Evolutionary conservation across 2,329 filamentous ascomycete species (phyloP).

Genomic region (Alternaria postmessia): DNA sequence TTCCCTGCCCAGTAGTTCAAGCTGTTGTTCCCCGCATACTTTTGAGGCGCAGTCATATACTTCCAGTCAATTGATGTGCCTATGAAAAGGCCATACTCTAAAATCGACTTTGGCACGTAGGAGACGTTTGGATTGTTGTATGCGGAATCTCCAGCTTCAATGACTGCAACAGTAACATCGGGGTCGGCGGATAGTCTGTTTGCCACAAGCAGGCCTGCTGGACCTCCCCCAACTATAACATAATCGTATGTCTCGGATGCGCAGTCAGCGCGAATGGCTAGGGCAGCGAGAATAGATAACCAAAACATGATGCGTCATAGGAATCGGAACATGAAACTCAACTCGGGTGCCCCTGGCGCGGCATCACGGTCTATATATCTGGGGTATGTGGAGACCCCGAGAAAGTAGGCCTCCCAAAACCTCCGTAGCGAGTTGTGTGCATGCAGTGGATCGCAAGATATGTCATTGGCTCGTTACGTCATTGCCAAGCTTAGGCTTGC

Average conservation of each 20-base stretch:
- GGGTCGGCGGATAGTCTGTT: slow-evolving; percentile 38
- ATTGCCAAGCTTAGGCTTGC: neutral
- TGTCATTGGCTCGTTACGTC: slow-evolving; percentile 3
- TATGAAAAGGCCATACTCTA: slow-evolving; percentile 34
- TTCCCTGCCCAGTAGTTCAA: slow-evolving; percentile 52
- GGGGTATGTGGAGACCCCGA: neutral
- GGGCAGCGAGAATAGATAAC: neutral
- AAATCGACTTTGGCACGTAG: slow-evolving; percentile 23
- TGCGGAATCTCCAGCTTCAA: slow-evolving; percentile 46
- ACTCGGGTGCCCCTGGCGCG: neutral
- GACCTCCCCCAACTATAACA: slow-evolving; percentile 46
- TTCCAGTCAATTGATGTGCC: slow-evolving; percentile 52
- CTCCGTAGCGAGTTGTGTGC: neutral
- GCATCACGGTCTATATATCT: neutral
- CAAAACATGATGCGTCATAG: slow-evolving; percentile 7
- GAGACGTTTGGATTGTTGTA: slow-evolving; percentile 45
- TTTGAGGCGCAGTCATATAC: slow-evolving; percentile 52
- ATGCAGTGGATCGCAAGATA: neutral
- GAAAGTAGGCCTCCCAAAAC: neutral
- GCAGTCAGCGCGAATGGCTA: slow-evolving; percentile 14
- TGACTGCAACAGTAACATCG: slow-evolving; percentile 35
- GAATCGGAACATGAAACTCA: neutral
- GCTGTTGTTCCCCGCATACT: slow-evolving; percentile 39
- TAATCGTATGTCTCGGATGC: slow-evolving; percentile 38
- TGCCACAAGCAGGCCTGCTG: slow-evolving; percentile 45